These are phyloP conservation scores for Waltergamsia citrina DNA, from an alignment of 2,329 filamentous ascomycete species.

Conservation along the genomic window DNA sequence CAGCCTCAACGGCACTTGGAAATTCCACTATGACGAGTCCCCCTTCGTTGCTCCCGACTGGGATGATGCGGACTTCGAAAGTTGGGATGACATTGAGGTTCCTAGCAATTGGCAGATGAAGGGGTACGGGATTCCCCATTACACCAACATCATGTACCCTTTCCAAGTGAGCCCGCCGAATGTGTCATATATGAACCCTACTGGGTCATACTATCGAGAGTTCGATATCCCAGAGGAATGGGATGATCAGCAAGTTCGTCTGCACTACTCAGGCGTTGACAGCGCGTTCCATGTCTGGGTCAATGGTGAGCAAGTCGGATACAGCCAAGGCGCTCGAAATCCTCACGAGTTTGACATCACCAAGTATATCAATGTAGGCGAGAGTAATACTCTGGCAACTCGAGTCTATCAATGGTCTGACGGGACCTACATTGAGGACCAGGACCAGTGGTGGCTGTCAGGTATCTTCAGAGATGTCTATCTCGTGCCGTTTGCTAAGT, in stretches of 20 bases:
- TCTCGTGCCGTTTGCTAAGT: slow-evolving; percentile 43
- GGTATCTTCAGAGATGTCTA: slow-evolving; percentile 62
- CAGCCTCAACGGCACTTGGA: slow-evolving; percentile 32
- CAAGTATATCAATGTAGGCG: slow-evolving; percentile 24
- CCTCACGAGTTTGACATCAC: slow-evolving; percentile 62
- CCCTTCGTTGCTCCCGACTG: slow-evolving; percentile 16
- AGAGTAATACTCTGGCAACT: slow-evolving; percentile 47
- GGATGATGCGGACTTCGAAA: slow-evolving; percentile 6
- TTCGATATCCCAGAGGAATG: slow-evolving; percentile 44
- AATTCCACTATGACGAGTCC: slow-evolving; percentile 23
- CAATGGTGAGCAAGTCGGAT: slow-evolving; percentile 55
- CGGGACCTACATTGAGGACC: slow-evolving; percentile 60
- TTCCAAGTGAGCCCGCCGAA: slow-evolving; percentile 56
- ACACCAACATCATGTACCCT: slow-evolving; percentile 59
- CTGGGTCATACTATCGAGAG: slow-evolving; percentile 48
- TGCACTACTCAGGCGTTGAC: slow-evolving; percentile 65
- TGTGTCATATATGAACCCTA: slow-evolving; percentile 54
- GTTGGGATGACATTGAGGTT: slow-evolving; percentile 39
- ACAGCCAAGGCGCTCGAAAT: slow-evolving; percentile 60
- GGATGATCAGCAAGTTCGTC: slow-evolving; percentile 31
- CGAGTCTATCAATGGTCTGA: slow-evolving; percentile 65
- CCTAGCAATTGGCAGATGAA: slow-evolving; percentile 64
- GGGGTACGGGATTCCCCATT: slow-evolving; percentile 56
- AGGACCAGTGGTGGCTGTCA: slow-evolving; percentile 61
- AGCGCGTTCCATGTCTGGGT: slow-evolving; percentile 62